Evolutionary conservation across 768 basidiomycete genomes (phyloP), one percentile per base, ranked within the genome.

Genomic region (Termitomyces eurrhizus): DNA sequence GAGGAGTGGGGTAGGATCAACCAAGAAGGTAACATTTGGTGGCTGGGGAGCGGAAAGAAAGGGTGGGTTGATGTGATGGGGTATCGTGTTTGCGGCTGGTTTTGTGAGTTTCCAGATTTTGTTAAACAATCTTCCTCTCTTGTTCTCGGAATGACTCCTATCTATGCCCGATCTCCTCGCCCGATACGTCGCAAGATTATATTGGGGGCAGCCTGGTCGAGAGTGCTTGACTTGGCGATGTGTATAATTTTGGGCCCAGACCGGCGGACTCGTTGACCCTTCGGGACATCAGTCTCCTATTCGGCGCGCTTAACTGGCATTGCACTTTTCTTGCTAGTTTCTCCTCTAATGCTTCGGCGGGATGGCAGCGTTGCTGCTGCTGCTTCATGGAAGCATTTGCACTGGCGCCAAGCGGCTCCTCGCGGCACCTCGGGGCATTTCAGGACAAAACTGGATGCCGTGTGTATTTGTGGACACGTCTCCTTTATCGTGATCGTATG

Each of bases 41-140:
- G 89, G 86, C 73, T 84, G 39, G 95, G 90, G 32, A 83, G 78
- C 63, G 61, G 65, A 49, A 71, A 77, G 52, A 76, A 73, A 46
- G 88, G 87, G 64, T 97, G 94, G 94, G 80, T 82, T 65, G 82
- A 84, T 52, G 87, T 89, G 48, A 96, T 98, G 93, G 95, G 95
- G 9, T 72, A 66, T 37, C 82, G 75, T 59, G 71, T 72, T 58
- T 79, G 80, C 70, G 84, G 86, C 42, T 97, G 94, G 94, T 79
- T 95, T 63, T 74, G 94, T 95, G 72, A 82, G 88, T 85, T 33
- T 32, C 18, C n/a, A n/a, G 4, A 51, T 51, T 32, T 52, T 52
- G n/a, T 56, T 29, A n/a, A 18, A 36, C 52, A 52, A 21, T 48
- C 36, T 57, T 48, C 32, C 9, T 37, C 52, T 50, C 46, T 65